Conservation (phyloP, 1,284 basidiomycete genomes). For the Boletus sp. region DNA sequence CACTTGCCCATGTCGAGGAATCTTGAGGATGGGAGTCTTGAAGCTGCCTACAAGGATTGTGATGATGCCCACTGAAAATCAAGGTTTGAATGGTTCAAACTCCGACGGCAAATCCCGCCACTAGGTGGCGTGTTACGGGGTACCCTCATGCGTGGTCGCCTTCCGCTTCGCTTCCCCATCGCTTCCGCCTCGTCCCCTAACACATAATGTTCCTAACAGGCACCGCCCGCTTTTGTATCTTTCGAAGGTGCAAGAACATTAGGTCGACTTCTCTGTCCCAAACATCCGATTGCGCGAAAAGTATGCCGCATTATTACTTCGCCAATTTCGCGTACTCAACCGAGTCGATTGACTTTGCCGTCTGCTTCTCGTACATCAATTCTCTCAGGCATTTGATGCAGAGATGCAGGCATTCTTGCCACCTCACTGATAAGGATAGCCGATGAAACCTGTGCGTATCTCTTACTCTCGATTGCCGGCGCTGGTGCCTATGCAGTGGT, state of each 20-base stretch:
- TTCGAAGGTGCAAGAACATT: constrained; percentile 24
- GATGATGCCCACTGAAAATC: constrained; percentile 33
- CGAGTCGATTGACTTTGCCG: constrained; percentile 28
- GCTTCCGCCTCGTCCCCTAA: constrained; percentile 21
- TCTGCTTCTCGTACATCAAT: not conserved
- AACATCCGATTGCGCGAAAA: constrained; percentile 78
- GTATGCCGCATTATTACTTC: constrained; percentile 39
- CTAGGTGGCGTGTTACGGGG: constrained; percentile 9
- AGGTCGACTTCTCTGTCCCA: constrained; percentile 50
- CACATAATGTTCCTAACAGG: constrained; percentile 20
- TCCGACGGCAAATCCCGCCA: constrained; percentile 29
- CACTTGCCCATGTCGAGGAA: constrained; percentile 54
- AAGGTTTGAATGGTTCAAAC: constrained; percentile 30
- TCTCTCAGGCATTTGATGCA: constrained; percentile 73
- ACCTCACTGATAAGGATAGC: constrained; percentile 88
- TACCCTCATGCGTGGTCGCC: constrained; percentile 8
- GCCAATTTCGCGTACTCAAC: constrained; percentile 1
- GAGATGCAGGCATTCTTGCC: constrained; percentile 98
- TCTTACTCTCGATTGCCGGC: constrained; percentile 13
- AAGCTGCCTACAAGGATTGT: constrained; percentile 14
- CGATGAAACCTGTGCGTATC: constrained; percentile 80
- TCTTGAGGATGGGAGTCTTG: constrained; percentile 34
- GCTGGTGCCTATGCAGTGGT: constrained; percentile 8
- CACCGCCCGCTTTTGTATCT: constrained; percentile 18
- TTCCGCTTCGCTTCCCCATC: constrained; percentile 24